Evolutionary conservation across 2,329 filamentous ascomycete species (phyloP), one percentile per base, ranked within the genome.

Genomic region (Davidsoniella eucalypti): DNA sequence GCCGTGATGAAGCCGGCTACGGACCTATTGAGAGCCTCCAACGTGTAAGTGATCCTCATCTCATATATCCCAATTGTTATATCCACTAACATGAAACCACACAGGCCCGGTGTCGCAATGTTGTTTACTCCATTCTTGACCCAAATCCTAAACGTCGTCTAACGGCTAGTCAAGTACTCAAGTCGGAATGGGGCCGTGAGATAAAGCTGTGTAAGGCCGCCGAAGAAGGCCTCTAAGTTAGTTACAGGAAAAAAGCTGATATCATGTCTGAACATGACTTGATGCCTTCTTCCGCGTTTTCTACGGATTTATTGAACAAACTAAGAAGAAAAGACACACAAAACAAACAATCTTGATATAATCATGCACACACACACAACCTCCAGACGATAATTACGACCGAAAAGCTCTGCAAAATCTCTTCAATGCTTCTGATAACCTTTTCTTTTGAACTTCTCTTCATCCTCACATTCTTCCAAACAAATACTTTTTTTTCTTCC

Each of bases 101-200:
- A 14, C 57, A 96, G 90, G 88, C 88, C 58, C 87, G 90, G 59
- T 98, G 92, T 67, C 84, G 92, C 55, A 98, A 98, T 60, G 92
- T 98, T 60, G 95, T 98, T 62, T 98, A 98, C 68, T 96, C 88
- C 18, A 94, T 98, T 56, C 75, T 98, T 43, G 92, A 98, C 61
- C 92, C 92, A 26, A 95, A 94, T 63, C 87, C 92, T 23, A 78
- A 78, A 52, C 83, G 92, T 56, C 86, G 92, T 58, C 90, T 98
- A 63, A 95, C 87, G 26, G 90, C 92, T 52, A 90, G 88, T 39
- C 92, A 98, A 68, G 87, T 96, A 52, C 78, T 98, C 60, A 94
- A 94, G 67, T 96, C 90, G 4, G 92, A 98, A 69, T 98, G 92
- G 92, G 87, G 92, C 57, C 85, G 92, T 58, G 90, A 95, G 66